Evolutionary conservation across 768 basidiomycete species (phyloP), one percentile per base, ranked within the genome.

Genomic region (Boletus sp.): DNA sequence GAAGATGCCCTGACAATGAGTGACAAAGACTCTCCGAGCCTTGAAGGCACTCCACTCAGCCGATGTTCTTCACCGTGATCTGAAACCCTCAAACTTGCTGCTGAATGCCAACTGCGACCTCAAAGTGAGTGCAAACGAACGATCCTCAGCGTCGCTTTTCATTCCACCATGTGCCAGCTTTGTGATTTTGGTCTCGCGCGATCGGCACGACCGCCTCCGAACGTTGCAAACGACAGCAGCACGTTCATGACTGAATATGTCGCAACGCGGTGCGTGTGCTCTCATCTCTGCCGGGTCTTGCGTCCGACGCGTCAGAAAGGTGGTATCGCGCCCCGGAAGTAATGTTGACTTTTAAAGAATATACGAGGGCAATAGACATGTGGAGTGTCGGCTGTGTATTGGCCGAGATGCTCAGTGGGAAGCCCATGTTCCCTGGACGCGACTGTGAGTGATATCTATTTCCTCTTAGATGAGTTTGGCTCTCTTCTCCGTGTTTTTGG

Each of bases 301-400:
- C 33, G 25, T 42, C 51, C 56, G 41, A 58, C 49, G 27, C 44
- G 53, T 38, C 41, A 37, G 25, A 11, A 47, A 86, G 93, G 65
- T 98, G 96, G 96, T 98, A 98, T 69, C 85, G 96, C 30, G 96
- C 96, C 0, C 96, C 96, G 0, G 96, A 98, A 70, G 91, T 98
- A 57, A 98, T 98, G 96, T 80, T 98, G 34, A 96, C 93, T 0
- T 98, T 97, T 77, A 93, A 95, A 66, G 87, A 95, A 75, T 98
- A 98, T 69, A 94, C 93, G 6, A 82, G 83, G 33, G 88, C 88
- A 0, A 89, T 92, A 70, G 90, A 92, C 59, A 81, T 93, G 68
- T 93, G 90, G 91, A 85, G 84, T 54, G 89, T 92, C 19, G 88
- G 90, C 2, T 93, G 90, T 66, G 85, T 92, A 2, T 73, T 92